Evolutionary conservation across 2,329 filamentous ascomycete species (phyloP), one percentile per base, ranked within the genome.

Genomic region (Ceratocystis alfenasii): DNA sequence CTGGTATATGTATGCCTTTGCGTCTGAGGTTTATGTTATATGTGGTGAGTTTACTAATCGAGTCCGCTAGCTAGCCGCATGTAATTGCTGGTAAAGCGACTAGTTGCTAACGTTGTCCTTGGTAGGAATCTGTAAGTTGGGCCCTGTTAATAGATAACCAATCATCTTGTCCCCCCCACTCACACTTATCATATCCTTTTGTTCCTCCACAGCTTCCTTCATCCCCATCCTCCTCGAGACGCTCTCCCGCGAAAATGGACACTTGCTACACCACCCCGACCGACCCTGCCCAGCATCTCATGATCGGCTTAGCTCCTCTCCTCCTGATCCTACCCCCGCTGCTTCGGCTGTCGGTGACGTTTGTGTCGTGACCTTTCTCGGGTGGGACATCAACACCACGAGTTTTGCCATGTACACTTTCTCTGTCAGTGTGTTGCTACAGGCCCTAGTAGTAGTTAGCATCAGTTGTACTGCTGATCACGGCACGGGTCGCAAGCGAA

Each of bases 351-450:
- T 17, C 15, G 53, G 53, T 3, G 53, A 65, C 30, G 90, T 95
- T 74, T 99, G 94, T 73, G 79, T 97, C 68, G 85, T 97, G 67
- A 84, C 87, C 69, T 79, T 97, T 4, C 78, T 95, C 28, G 93
- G 93, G 5, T 75, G 88, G 68, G 87, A 95, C 72, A 87, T 99
- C 77, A 97, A 97, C 75, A 96, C 93, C 0, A 92, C 93, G 45
- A 95, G 89, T 75, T 96, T 97, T 75, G 93, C 91, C 74, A 95
- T 97, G 90, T 97, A 97, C 76, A 96, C 91, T 1, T 99, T 99
- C 76, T 95, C 91, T 67, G 79, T 95, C 72, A 95, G 90, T 73
- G 94, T 99, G 1, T 76, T 96, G 22, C 75, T 96, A 10, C 94
- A 99, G 74, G 89, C 92, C 1, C 76, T 97, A 33, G 78, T 97